A percentile compares a stretch with the other conserved stretches of the same genome.
phyloP scores from a whole-genome alignment of 257 asterid genomes.

The Penstemon barbatus region DNA sequence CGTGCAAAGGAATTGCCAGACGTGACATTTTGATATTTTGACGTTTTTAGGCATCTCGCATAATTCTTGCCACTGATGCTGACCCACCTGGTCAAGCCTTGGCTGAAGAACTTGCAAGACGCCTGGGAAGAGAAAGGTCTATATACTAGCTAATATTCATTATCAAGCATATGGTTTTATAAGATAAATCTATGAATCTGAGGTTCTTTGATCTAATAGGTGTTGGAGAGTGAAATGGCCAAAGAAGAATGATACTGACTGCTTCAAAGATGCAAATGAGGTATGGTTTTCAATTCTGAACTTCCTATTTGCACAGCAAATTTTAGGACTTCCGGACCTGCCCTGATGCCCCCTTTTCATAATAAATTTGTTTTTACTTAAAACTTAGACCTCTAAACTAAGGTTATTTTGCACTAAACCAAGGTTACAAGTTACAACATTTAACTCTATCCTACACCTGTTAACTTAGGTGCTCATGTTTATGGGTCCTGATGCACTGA shows the following conservation, averaged over 20 bases:
- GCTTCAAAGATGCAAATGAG: slow-evolving; percentile 96
- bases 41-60: slow-evolving; percentile 77
- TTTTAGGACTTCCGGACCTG: neutral
- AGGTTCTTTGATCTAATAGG: slow-evolving; percentile 49
- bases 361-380: neutral
- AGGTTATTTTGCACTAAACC: neutral
- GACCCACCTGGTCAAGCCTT: slow-evolving; percentile 95
- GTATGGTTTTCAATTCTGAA: slow-evolving; percentile 37
- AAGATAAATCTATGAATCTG: slow-evolving; percentile 13
- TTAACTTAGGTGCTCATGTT: slow-evolving; percentile 75
- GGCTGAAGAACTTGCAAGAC: slow-evolving; percentile 98
- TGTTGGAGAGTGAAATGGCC: slow-evolving; percentile 99
- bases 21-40: slow-evolving; percentile 29
- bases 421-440: neutral
- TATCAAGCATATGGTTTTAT: slow-evolving; percentile 10
- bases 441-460: slow-evolving; percentile 18
- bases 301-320: neutral
- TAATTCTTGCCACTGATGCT: slow-evolving; percentile 93
- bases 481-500: slow-evolving; percentile 80
- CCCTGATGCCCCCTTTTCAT: neutral
- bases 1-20: slow-evolving; percentile 26
- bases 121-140: slow-evolving; percentile 95
- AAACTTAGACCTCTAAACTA: neutral
- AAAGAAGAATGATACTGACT: slow-evolving; percentile 55
- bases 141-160: slow-evolving; percentile 12